These are phyloP conservation scores for Ceratocystis huliohia DNA, from an alignment of 2,329 filamentous ascomycete genomes.

Conservation along the genomic window DNA sequence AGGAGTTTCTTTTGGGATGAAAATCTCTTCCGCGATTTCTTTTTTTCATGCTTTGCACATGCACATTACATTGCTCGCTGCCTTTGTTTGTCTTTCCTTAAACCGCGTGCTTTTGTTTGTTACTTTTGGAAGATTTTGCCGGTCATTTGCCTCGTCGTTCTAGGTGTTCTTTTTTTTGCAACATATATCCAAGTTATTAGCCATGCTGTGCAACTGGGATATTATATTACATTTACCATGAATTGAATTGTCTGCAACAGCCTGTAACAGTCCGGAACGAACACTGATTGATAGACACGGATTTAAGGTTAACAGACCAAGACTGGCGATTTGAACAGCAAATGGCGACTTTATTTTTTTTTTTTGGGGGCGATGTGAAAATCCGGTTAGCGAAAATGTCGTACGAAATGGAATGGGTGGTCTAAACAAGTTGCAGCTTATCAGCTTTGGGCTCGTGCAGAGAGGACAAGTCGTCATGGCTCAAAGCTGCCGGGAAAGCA, in stretches of 20 bases:
- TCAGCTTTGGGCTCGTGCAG: background rate
- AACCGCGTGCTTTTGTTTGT: background rate
- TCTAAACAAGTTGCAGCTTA: too few species aligned
- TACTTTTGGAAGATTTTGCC: background rate
- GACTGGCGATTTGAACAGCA: too few species aligned
- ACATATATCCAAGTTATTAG: slow-evolving; percentile 6
- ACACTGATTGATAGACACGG: too few species aligned
- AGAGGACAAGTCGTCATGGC: background rate
- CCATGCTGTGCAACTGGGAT: background rate
- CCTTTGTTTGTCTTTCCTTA: slow-evolving; percentile 6
- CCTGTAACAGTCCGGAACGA: too few species aligned
- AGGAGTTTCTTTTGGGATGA: background rate
- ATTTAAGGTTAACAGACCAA: too few species aligned
- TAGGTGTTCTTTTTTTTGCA: slow-evolving; percentile 1
- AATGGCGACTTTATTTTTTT: too few species aligned
- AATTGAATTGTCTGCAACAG: slow-evolving; percentile 3
- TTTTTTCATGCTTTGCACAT: slow-evolving; percentile 7
- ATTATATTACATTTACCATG: background rate
- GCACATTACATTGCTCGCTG: background rate
- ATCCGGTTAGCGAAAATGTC: too few species aligned
- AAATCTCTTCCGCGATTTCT: slow-evolving; percentile 3
- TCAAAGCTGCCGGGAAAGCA: background rate
- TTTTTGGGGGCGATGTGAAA: too few species aligned
- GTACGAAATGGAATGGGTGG: too few species aligned
- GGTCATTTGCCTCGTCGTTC: background rate